Evolutionary conservation across 1,284 basidiomycete genomes (phyloP), one percentile per base, ranked within the genome.

Genomic region (Cystobasidium slooffiae): DNA sequence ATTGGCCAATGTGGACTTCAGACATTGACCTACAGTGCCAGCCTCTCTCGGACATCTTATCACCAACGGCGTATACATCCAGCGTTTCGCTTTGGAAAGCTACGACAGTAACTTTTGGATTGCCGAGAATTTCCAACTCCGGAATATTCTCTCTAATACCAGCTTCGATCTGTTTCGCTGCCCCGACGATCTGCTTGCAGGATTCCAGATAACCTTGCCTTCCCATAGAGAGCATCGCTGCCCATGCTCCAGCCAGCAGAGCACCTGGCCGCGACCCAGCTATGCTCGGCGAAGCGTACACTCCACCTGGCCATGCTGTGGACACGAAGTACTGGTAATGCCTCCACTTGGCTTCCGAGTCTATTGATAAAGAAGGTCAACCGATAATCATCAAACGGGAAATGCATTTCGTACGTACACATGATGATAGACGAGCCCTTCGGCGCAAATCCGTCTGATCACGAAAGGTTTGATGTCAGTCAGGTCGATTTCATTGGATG

Each of bases 231-330:
- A 96, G 91, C 89, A 98, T 89, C 0, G 93, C 93, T 3, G 96
- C 94, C 94, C 95, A 99, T 18, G 94, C 90, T 55, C 93, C 96
- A 12, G 96, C 96, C 75, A 99, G 91, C 74, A 98, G 84, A 0
- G 93, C 89, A 9, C 96, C 96, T 0, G 95, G 93, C 56, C 95
- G 91, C 68, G 68, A 79, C 4, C 93, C 94, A 65, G 94, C 91
- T 80, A 96, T 85, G 75, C 91, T 91, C 0, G 94, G 92, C 75
- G 90, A 92, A 1, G 86, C 92, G 82, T 72, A 67, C 70, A 67
- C 78, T 83, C 65, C 79, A 85, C 91, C 91, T 18, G 88, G 83
- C 93, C 94, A 96, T 59, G 86, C 83, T 4, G 93, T 88, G 77
- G 89, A 89, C 31, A 94, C 86, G 78, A 92, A 94, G 84, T 94